Evolutionary conservation across 2,329 filamentous ascomycete species (phyloP), one percentile per base, ranked within the genome.

Genomic region (Exophiala xenobiotica): DNA sequence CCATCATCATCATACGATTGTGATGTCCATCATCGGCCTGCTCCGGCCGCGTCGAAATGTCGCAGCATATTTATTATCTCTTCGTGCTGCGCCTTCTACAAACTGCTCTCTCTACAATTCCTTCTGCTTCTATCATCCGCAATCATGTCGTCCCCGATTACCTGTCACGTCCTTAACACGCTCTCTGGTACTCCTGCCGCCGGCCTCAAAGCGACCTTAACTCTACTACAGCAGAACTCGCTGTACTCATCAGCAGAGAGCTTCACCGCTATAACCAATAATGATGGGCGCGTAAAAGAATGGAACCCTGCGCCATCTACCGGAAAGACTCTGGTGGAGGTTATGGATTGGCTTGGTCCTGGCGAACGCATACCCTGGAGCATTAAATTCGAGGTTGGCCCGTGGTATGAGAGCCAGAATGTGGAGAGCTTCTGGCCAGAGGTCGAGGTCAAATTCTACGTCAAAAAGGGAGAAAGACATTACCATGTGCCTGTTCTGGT

Each of bases 151-250:
- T 60, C 61, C 51, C 74, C 73, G 18, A 75, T 77, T 54, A 77
- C 74, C 54, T 76, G 74, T 53, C 74, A 77, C 57, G 70, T 74
- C 48, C 73, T 80, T 42, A 76, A 78, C 60, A 75, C 71, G 26
- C 61, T 74, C 44, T 72, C 71, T 40, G 71, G 72, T 41, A 72
- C 71, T 7, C 70, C 73, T 7, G 70, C 69, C 16, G 67, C 71
- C 1, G 64, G 71, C 19, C 67, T 81, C 16, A 71, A 74, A 23
- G 78, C 79, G 59, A 73, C 71, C 0, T 69, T 78, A 26, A 74
- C 73, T 2, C 70, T 81, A 44, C 72, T 96, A 61, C 86, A 20
- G 73, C 88, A 61, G 54, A 42, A 51, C 61, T 20, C 47, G 31
- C 18, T 35, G 6, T 35, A 35, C 49, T 40, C 52, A 40, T 22